These are phyloP conservation scores for Epichloe typhina DNA, from an alignment of 2,329 filamentous ascomycete genomes.

Conservation along the genomic window DNA sequence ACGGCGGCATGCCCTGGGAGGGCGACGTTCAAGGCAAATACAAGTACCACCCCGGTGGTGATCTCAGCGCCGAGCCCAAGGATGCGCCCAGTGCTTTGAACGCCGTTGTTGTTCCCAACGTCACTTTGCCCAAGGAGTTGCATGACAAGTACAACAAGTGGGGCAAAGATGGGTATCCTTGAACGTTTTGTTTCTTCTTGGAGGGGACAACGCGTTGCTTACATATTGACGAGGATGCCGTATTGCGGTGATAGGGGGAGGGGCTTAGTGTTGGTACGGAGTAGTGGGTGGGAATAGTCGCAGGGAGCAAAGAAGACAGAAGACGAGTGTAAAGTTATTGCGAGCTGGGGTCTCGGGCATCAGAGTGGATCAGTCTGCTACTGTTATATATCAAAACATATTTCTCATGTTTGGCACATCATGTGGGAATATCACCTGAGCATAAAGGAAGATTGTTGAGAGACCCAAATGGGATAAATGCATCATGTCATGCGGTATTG, in stretches of 20 bases:
- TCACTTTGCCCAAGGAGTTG: constrained; percentile 81
- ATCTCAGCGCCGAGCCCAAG: constrained; percentile 59
- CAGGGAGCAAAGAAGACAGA: not conserved
- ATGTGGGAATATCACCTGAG: not conserved
- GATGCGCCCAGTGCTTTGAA: constrained; percentile 93
- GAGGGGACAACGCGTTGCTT: not conserved
- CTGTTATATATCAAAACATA: not conserved
- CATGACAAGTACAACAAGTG: constrained; percentile 99
- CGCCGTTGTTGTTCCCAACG: constrained; percentile 84
- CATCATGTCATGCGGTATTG: not conserved
- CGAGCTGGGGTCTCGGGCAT: not conserved
- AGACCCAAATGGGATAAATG: not conserved
- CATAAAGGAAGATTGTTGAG: not conserved
- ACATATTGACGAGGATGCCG: too few relatives aligned
- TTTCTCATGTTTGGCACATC: not conserved
- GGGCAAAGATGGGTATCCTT: constrained; percentile 87
- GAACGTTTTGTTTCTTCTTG: constrained; percentile 11
- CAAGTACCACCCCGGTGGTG: constrained; percentile 76
- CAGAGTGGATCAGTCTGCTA: not conserved
- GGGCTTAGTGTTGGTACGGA: too few relatives aligned
- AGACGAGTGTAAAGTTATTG: not conserved
- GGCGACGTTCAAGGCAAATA: constrained; percentile 52
- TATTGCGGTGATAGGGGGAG: too few relatives aligned
- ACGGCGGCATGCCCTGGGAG: constrained; percentile 86
- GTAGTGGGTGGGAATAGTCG: not conserved